Evolutionary conservation across 768 basidiomycete genomes (phyloP), one percentile per base, ranked within the genome.

Genomic region (Rhizopogon sp.): DNA sequence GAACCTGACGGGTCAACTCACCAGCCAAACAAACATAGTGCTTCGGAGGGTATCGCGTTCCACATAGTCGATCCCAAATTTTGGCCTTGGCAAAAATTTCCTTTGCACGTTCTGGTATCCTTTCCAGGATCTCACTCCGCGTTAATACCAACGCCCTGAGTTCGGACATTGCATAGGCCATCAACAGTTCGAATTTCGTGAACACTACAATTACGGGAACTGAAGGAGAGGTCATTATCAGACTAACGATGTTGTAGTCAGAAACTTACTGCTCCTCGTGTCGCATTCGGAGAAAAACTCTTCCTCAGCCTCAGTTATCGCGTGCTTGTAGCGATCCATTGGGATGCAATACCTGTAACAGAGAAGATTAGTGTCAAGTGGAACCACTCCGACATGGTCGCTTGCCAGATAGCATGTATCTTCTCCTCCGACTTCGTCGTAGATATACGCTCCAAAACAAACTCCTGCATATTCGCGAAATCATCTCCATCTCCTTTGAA

Each of bases 341-440:
- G 45, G 22, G 25, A 46, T 46, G 25, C 49, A 50, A 33, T 33
- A 50, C 49, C 49, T 50, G 33, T n/a, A 50, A 28, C 20, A 14
- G 9, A 31, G n/a, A 35, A 13, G 3, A 20, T 10, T 20, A 22
- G 3, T 35, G 20, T 17, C 33, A 6, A 37, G 5, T 10, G 17
- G 3, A 8, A 11, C 11, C 5, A 9, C 3, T 3, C 5, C 11
- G 20, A 40, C 10, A 54, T 4, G n/a, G 17, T 33, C 14, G 14
- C 59, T 37, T 50, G 16, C 49, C 49, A 50, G 13, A 50, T 50
- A 14, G 49, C 49, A 50, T 37, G 49, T 14, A 50, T 50, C 4
- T n/a, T 13, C 8, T 50, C 39, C 3, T 50, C n/a, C 31, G 37
- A 20, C 8, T 64, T 53, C 5, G 29, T 35, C 22, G 49, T n/a